phyloP scores from a whole-genome alignment of 2,329 filamentous ascomycete species.

The Pyrenophora graminea region DNA sequence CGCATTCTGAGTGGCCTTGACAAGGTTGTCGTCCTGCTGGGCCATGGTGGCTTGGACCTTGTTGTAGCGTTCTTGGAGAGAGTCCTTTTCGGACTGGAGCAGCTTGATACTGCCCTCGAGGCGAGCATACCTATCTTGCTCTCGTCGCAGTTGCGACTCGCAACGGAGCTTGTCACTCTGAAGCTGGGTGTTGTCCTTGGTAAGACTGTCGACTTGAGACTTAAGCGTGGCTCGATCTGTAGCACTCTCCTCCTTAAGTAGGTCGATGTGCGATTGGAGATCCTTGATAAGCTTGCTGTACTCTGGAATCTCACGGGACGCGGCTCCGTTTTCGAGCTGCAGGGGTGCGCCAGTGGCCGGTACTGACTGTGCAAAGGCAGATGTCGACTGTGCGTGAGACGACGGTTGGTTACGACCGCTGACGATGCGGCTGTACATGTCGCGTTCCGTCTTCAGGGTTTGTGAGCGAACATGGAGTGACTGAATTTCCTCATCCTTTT shows the following conservation, averaged over 20 bases:
- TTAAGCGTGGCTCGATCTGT: conserved; percentile 82
- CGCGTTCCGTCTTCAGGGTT: conserved; percentile 92
- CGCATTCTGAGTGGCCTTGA: conserved; percentile 91
- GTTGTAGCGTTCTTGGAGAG: conserved; percentile 82
- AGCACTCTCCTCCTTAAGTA: conserved; percentile 82
- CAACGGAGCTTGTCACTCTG: conserved; percentile 81
- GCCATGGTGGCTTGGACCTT: conserved; percentile 79
- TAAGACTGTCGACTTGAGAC: conserved; percentile 79
- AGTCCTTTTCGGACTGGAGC: conserved; percentile 80
- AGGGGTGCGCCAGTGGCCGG: conserved; percentile 9
- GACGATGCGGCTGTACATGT: conserved; percentile 95
- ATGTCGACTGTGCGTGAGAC: conserved; percentile 34
- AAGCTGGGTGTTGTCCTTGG: conserved; percentile 78
- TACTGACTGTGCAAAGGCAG: conserved; percentile 29
- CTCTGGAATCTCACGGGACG: conserved; percentile 63
- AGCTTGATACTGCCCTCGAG: conserved; percentile 85
- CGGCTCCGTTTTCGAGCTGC: conserved; percentile 50
- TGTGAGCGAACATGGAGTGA: conserved; percentile 82
- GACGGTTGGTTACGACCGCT: conserved; percentile 71
- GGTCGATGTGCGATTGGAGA: conserved; percentile 86
- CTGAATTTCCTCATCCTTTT: conserved; percentile 82
- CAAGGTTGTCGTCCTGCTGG: conserved; percentile 85
- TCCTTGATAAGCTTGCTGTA: conserved; percentile 81
- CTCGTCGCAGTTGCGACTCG: conserved; percentile 78
- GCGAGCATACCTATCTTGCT: conserved; percentile 84